Evolutionary conservation across 495 filamentous ascomycete genomes (phyloP), one percentile per base, ranked within the genome.

Genomic region (Xylaria palmicola): DNA sequence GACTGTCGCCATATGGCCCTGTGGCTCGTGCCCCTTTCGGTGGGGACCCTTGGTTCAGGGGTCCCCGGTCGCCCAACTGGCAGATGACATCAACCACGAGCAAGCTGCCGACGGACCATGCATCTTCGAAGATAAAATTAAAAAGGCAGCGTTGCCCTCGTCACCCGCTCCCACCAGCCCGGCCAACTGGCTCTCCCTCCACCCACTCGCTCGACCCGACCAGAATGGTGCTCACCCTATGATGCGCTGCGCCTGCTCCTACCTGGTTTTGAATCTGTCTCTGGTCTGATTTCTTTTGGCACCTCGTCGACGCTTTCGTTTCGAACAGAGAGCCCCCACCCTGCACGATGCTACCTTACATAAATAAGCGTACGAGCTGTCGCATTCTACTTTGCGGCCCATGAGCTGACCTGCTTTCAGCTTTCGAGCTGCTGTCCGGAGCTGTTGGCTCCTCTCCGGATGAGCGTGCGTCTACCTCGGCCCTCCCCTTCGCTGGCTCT

Each of bases 361-460:
- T 97, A 74, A 86, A 97, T 72, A 74, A 75, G 68, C 86, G 92
- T 94, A 79, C 65, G 88, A 71, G 56, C 36, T 44, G 29, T 12
- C 26, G 39, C 56, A 50, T 60, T 56, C 40, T 27, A 45, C 30
- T 50, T 39, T 40, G 19, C 48, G 44, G 27, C 24, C 17, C 57
- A 27, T 54, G 56, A 45, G 61, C 65, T 72, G 64, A 74, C 68
- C 62, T 55, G 17, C 26, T 62, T 62, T 60, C 69, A 68, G 51
- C 63, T 68, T 73, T 76, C 43, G 72, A 97, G 90, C 92, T 56
- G 93, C 95, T 72, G 75, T 79, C 60, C 88, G 84, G 57, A 77
- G 75, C 50, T 69, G 77, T 93, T 37, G 94, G 93, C 57, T 87
- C 90, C 47, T 90, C 91, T 29, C 76, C 88, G 52, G 93, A 97